Conservation (phyloP, 768 basidiomycete species). For the Kwoniella dejecticola region DNA sequence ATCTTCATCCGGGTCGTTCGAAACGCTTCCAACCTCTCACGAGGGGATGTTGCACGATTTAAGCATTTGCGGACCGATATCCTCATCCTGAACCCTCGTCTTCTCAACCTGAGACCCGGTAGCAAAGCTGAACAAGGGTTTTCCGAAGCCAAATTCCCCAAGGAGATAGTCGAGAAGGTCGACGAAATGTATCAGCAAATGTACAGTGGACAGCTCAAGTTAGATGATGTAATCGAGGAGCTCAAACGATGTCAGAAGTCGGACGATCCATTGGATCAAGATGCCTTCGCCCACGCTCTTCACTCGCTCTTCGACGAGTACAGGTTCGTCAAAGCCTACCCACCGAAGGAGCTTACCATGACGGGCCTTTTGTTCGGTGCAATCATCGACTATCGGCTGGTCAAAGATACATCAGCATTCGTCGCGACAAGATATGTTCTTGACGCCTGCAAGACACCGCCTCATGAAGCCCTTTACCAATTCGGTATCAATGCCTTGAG, state of each 20-base stretch:
- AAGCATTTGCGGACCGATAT: constrained; percentile 89
- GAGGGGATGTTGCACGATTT: constrained; percentile 79
- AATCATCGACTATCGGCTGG: constrained; percentile 86
- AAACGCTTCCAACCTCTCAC: constrained; percentile 72
- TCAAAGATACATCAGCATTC: constrained; percentile 90
- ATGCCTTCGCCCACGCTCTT: constrained; percentile 99
- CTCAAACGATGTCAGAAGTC: constrained; percentile 84
- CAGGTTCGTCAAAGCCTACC: constrained; percentile 97
- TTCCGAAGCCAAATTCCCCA: constrained; percentile 78
- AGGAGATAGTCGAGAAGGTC: constrained; percentile 89
- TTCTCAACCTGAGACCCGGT: constrained; percentile 84
- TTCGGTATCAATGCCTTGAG: constrained; percentile 90
- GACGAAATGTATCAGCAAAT: constrained; percentile 96
- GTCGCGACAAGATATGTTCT: constrained; percentile 96
- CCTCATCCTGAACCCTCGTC: constrained; percentile 89
- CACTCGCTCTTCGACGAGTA: constrained; percentile 99
- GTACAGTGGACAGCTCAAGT: constrained; percentile 92
- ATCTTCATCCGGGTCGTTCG: constrained; percentile 89
- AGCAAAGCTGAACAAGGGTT: constrained; percentile 89
- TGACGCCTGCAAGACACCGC: constrained; percentile 86
- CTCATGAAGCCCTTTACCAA: constrained; percentile 76
- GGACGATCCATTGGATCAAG: constrained; percentile 79
- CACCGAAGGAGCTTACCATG: constrained; percentile 88
- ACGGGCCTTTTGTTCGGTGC: constrained; percentile 96
- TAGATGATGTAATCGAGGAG: constrained; percentile 89